Conservation (phyloP, 2,329 filamentous ascomycete species). For the Metarhizium guizhouense region DNA sequence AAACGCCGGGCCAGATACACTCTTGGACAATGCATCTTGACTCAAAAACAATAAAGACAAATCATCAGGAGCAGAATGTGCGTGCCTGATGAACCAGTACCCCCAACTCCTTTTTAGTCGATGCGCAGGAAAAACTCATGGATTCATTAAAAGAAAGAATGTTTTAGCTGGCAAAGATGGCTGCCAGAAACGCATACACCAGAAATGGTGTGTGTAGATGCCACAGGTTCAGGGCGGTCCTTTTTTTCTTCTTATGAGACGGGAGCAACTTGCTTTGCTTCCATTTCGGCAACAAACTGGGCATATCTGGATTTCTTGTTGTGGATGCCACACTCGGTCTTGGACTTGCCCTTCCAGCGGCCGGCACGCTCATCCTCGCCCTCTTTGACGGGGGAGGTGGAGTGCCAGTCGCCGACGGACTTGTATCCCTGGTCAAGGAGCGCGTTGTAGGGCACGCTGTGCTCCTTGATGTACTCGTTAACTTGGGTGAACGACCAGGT, state of each 20-base stretch:
- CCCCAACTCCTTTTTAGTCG: neutral
- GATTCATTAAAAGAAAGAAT: neutral
- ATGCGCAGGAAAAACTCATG: neutral
- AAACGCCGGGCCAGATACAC: too few species aligned
- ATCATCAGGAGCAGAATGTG: neutral
- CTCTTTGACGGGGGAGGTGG: conserved; percentile 78
- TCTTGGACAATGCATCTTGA: too few species aligned
- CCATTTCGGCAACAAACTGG: conserved; percentile 68
- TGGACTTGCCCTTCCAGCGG: conserved; percentile 90
- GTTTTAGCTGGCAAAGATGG: too few species aligned
- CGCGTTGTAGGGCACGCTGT: conserved; percentile 88
- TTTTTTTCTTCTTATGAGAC: conserved; percentile 11
- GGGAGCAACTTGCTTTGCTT: conserved; percentile 48
- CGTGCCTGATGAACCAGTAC: neutral
- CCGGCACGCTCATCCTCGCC: conserved; percentile 94
- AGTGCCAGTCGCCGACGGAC: conserved; percentile 97
- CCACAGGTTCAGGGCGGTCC: neutral
- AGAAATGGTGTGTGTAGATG: neutral
- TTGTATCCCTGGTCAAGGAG: conserved; percentile 94
- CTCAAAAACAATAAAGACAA: neutral
- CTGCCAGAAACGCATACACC: too few species aligned
- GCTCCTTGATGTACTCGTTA: conserved; percentile 73
- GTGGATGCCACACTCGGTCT: conserved; percentile 98
- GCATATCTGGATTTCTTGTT: conserved; percentile 94
- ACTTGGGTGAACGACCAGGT: conserved; percentile 92